Evolutionary conservation across 805 yeast genomes (phyloP).

Genomic region (Metschnikowia sp.): DNA sequence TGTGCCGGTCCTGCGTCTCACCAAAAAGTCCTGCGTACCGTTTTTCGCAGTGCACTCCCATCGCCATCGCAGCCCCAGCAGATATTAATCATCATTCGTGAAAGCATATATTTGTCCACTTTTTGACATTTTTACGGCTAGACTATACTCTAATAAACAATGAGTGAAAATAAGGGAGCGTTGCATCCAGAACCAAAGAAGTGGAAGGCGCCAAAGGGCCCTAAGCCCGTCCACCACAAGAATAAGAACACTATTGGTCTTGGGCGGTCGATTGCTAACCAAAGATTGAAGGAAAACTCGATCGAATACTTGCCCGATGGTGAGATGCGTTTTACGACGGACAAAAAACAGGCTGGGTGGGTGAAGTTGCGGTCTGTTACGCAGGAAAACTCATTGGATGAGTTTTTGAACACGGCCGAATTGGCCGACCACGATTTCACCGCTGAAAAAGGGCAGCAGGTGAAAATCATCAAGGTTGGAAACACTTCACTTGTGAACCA

Average conservation of each 20-base stretch:
- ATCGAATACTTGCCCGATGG: conserved; percentile 78
- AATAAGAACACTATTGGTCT: conserved; percentile 81
- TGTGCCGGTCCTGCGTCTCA: background rate
- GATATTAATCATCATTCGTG: no score
- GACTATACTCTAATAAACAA: background rate
- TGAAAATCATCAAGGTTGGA: conserved; percentile 78
- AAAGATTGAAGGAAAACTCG: conserved; percentile 64
- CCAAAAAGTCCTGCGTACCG: background rate
- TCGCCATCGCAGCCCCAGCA: conserved; percentile 4
- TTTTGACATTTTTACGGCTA: no score
- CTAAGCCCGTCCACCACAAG: conserved; percentile 82
- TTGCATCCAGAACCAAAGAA: conserved; percentile 55
- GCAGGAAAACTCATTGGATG: conserved; percentile 91
- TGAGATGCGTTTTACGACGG: conserved; percentile 84
- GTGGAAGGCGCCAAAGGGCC: conserved; percentile 90
- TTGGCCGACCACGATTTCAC: conserved; percentile 95
- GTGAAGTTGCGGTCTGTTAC: conserved; percentile 90
- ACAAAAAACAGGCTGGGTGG: conserved; percentile 81
- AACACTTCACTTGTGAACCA: conserved; percentile 40
- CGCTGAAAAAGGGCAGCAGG: conserved; percentile 81
- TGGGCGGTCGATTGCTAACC: conserved; percentile 79
- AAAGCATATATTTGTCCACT: no score
- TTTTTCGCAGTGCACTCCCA: background rate
- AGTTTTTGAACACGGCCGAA: conserved; percentile 91
- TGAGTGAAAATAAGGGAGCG: conserved; percentile 35